A percentile compares a stretch with the other conserved stretches of the same genome.
Conservation (phyloP, 73 alveolate species). For the Symbiodinium natans region DNA sequence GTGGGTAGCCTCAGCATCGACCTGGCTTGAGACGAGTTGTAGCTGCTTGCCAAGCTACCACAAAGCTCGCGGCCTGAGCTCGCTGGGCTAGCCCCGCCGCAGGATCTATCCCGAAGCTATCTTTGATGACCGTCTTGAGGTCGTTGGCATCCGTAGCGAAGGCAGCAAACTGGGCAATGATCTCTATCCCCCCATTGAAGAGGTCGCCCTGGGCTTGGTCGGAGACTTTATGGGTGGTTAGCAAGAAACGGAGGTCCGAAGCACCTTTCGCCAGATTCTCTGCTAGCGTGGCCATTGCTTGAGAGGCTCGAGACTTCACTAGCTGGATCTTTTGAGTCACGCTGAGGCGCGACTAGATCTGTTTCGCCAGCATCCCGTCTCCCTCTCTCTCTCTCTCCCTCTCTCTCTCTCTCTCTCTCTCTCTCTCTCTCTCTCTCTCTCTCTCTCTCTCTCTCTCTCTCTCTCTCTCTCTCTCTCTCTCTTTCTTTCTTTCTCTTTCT, state of each 20-base stretch:
- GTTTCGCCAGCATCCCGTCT: no score
- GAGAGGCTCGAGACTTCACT: no score
- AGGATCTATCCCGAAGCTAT: neutral
- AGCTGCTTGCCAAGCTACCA: neutral
- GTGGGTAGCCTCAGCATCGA: neutral
- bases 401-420: no score
- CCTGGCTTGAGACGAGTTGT: neutral
- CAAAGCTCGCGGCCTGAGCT: conserved; percentile 7
- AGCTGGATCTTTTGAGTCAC: no score
- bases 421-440: no score
- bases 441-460: no score
- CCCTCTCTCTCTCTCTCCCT: no score
- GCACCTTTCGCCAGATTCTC: neutral
- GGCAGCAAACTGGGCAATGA: neutral
- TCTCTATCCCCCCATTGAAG: neutral
- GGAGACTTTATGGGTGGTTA: neutral
- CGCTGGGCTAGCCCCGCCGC: neutral
- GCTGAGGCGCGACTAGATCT: no score
- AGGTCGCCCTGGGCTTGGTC: neutral
- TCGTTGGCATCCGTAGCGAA: neutral
- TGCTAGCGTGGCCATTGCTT: no score
- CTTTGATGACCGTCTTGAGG: neutral
- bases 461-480: no score
- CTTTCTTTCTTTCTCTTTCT: no score
- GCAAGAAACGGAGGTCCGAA: conserved; percentile 1